phyloP scores from a whole-genome alignment of 2,329 filamentous ascomycete species.

The Aspergillus pseudoterreus region DNA sequence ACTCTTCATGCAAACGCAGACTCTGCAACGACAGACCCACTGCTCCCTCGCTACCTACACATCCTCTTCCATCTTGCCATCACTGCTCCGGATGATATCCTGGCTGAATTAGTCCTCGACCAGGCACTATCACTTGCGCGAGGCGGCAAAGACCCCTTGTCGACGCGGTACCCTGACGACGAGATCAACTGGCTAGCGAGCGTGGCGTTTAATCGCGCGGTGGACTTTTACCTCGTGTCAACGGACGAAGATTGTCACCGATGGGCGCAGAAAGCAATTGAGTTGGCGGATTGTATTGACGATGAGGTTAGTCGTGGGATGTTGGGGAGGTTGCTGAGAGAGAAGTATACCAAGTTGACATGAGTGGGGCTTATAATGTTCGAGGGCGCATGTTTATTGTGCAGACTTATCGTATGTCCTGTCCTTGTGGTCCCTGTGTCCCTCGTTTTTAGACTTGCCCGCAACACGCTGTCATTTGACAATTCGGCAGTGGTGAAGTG shows the following conservation, averaged over 20 bases:
- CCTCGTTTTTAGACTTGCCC: too few species aligned
- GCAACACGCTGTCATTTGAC: too few species aligned
- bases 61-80: constrained; percentile 68
- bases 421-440: too few species aligned
- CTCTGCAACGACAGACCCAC: constrained; percentile 33
- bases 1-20: constrained; percentile 50
- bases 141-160: background rate
- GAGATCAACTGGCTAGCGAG: constrained; percentile 59
- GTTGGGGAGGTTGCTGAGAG: constrained; percentile 23
- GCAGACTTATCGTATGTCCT: too few species aligned
- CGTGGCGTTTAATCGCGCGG: constrained; percentile 52
- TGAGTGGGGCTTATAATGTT: background rate
- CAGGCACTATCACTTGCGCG: constrained; percentile 26
- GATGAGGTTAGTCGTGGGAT: constrained; percentile 15
- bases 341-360: constrained; percentile 24
- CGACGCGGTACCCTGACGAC: constrained; percentile 44
- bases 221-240: constrained; percentile 47
- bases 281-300: constrained; percentile 26
- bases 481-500: too few species aligned
- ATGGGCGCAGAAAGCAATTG: constrained; percentile 37
- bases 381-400: background rate
- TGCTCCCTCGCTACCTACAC: constrained; percentile 72
- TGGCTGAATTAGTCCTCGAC: constrained; percentile 34
- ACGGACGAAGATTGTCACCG: constrained; percentile 29
- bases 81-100: constrained; percentile 30